phyloP scores from a whole-genome alignment of 805 yeast genomes.

The Pichia cephalocereana region DNA sequence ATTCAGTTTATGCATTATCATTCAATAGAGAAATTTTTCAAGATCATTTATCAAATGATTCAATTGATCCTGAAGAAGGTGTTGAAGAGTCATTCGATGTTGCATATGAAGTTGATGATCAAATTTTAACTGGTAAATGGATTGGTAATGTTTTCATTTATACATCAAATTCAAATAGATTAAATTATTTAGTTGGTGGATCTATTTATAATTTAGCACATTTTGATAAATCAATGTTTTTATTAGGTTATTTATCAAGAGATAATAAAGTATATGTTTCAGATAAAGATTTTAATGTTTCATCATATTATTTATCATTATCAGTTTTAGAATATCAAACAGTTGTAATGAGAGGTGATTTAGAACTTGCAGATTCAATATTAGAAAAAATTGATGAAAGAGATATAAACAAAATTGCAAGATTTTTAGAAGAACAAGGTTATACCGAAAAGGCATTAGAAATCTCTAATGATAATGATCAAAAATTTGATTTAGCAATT shows the following conservation, averaged over 20 bases:
- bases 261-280: slow-evolving; percentile 86
- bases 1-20: slow-evolving; percentile 68
- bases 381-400: slow-evolving; percentile 54
- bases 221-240: slow-evolving; percentile 77
- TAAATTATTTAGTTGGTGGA: slow-evolving; percentile 93
- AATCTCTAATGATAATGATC: slow-evolving; percentile 80
- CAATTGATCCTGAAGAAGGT: slow-evolving; percentile 73
- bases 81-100: slow-evolving; percentile 82
- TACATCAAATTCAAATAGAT: slow-evolving; percentile 77
- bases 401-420: slow-evolving; percentile 69
- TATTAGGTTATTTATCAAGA: slow-evolving; percentile 83
- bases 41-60: slow-evolving; percentile 49
- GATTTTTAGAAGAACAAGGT: slow-evolving; percentile 92
- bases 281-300: slow-evolving; percentile 80
- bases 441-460: slow-evolving; percentile 73
- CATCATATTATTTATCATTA: slow-evolving; percentile 72
- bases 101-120: slow-evolving; percentile 70
- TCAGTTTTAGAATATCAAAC: slow-evolving; percentile 94
- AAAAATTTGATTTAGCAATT: slow-evolving; percentile 83
- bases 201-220: slow-evolving; percentile 87
- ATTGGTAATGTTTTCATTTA: slow-evolving; percentile 95
- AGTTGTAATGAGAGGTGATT: slow-evolving; percentile 86
- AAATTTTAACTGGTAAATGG: slow-evolving; percentile 85
- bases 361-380: slow-evolving; percentile 68
- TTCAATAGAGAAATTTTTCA: slow-evolving; percentile 61